phyloP scores from a whole-genome alignment of 208 protist genomes.

The Crithidia bombi region DNA sequence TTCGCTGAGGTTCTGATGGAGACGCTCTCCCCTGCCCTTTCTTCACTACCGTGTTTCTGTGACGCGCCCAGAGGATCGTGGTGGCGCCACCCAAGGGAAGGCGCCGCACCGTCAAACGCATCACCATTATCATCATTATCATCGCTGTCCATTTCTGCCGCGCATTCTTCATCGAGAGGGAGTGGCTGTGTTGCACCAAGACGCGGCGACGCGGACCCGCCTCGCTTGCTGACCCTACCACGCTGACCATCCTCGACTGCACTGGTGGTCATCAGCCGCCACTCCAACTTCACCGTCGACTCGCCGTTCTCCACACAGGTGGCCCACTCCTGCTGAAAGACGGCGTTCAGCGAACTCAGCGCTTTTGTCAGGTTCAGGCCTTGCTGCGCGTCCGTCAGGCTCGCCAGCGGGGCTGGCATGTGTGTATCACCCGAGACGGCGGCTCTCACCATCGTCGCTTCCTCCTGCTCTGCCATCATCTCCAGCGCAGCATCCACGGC shows the following conservation, averaged over 20 bases:
- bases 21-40: not conserved
- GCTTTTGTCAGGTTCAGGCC: conserved; percentile 28
- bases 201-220: not conserved
- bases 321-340: conserved; percentile 67
- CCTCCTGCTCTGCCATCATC: conserved; percentile 26
- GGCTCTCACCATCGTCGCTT: conserved; percentile 20
- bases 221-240: not conserved
- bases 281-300: conserved; percentile 37
- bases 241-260: not conserved
- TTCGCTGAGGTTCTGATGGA: too few relatives aligned
- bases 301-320: conserved; percentile 42
- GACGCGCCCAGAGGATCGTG: not conserved
- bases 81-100: conserved; percentile 2
- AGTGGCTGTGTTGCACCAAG: not conserved
- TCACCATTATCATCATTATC: not conserved
- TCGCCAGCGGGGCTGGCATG: conserved; percentile 15
- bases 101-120: conserved; percentile 1
- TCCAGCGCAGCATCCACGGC: conserved; percentile 30
- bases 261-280: conserved; percentile 6
- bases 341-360: conserved; percentile 42
- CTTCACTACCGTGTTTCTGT: not conserved
- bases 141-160: not conserved
- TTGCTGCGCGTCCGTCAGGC: conserved; percentile 17
- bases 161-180: not conserved
- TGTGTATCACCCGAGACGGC: conserved; percentile 5